Base-by-base conservation (phyloP, 2,329 filamentous ascomycete species). In the Mycosphaerella sp. region DNA sequence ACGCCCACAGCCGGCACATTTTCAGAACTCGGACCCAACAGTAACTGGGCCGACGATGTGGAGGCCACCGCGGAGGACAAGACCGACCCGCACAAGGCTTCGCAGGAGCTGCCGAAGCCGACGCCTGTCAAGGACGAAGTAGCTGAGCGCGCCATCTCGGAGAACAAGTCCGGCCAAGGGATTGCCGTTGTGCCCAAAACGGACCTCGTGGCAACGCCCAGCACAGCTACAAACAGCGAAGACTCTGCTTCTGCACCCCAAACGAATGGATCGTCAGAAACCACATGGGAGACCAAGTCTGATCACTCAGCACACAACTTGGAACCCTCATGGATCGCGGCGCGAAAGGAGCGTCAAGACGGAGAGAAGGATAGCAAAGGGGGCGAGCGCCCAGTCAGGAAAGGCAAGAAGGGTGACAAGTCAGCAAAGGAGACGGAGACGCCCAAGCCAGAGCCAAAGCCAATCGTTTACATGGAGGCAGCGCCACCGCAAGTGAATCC, bases 401-500 rank as follows among this genome's bases (percentile, higher is more conserved):
- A 55, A 11, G 55, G 59, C 14, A 57, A 56, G 45, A 61, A 61
- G 42, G 55, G 54, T 38, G 57, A 57, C 26, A 62, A 66, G 42
- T 64, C 66, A 31, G 36, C 59, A n/a, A 60, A 63, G 45, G 62
- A 65, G 14, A 12, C 59, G 32, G 55, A 58, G 7, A 43, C 60
- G 5, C 50, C 58, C 6, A 60, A 61, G 29, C 51, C 60, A 45
- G 70, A 72, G 53, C 77, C 59, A 72, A 78, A 45, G 63, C 82
- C 84, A 11, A 56, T 64, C 57, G 80, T 85, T 64, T 76, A 95
- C 41, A 85, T 86, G 45, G 89, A 93, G 57, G 92, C 92, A 14
- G 86, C 89, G 31, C 78, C 87, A 42, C 93, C 93, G 0, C 71
- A 82, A 1, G 86, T 96, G 54, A 98, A 98, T 70, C 76, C 91